Evolutionary conservation across 805 yeast genomes (phyloP).

Genomic region (Pichia insulana): DNA sequence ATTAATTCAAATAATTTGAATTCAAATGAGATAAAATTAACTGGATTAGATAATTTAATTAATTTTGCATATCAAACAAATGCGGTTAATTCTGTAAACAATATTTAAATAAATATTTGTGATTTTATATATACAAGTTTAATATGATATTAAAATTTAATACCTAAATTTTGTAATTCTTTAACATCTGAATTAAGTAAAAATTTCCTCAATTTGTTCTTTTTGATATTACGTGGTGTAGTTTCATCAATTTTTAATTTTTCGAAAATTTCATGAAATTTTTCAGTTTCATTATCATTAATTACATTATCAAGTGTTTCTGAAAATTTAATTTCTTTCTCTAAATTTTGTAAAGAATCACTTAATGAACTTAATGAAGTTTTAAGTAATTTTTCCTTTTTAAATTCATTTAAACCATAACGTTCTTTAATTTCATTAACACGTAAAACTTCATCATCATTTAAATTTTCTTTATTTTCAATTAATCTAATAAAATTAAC

Average conservation of each 20-base stretch:
- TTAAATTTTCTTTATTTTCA: conserved; percentile 13
- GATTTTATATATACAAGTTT: not conserved
- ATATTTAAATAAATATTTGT: conserved; percentile 11
- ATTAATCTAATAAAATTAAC: conserved; percentile 24
- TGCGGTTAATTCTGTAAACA: conserved; percentile 22
- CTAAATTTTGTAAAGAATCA: conserved; percentile 16
- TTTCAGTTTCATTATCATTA: conserved; percentile 25
- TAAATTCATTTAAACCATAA: conserved; percentile 16
- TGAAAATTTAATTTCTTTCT: conserved; percentile 16
- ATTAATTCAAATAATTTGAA: not conserved
- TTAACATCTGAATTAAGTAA: conserved; percentile 21
- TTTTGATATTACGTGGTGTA: conserved; percentile 46
- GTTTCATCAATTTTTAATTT: conserved; percentile 32
- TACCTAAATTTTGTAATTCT: conserved; percentile 22
- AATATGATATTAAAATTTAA: conserved; percentile 12
- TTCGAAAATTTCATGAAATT: conserved; percentile 29
- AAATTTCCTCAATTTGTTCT: conserved; percentile 66
- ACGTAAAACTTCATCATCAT: conserved; percentile 28
- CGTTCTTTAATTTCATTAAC: conserved; percentile 30
- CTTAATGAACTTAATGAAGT: conserved; percentile 20
- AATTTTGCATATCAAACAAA: conserved; percentile 25
- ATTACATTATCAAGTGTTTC: conserved; percentile 14
- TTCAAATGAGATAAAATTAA: conserved; percentile 12
- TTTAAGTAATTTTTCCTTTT: conserved; percentile 14
- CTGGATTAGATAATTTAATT: conserved; percentile 23